Conservation (phyloP, 2,329 filamentous ascomycete species). For the Cytospora paraplurivora region DNA sequence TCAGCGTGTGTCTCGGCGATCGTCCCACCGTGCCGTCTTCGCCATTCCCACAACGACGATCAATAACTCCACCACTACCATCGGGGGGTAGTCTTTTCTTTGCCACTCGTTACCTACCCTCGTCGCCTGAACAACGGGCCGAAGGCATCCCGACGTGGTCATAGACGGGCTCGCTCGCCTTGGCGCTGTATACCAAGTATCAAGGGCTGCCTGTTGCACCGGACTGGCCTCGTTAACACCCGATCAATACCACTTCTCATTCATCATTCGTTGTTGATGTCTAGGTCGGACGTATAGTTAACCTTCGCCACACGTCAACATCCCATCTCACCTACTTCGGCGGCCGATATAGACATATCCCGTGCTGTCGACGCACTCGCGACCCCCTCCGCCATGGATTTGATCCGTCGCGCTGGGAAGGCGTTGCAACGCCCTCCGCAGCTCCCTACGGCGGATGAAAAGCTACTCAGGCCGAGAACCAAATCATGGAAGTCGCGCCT, state of each 20-base stretch:
- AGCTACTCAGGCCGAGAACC: slow-evolving; percentile 35
- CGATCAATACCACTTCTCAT: not conserved
- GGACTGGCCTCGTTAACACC: not conserved
- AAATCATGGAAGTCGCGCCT: slow-evolving; percentile 51
- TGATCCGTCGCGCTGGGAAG: slow-evolving; percentile 58
- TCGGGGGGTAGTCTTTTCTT: slow-evolving; percentile 28
- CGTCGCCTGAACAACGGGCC: not conserved
- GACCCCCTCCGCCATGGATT: slow-evolving; percentile 50
- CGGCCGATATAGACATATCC: not conserved
- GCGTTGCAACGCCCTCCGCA: slow-evolving; percentile 47
- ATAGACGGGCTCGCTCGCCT: not conserved
- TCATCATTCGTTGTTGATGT: not conserved
- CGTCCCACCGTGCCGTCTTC: slow-evolving; percentile 1
- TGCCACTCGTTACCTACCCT: slow-evolving; percentile 36
- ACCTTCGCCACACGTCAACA: slow-evolving; percentile 16
- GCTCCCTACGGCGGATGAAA: slow-evolving; percentile 56
- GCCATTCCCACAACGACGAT: slow-evolving; percentile 1
- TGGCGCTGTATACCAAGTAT: not conserved
- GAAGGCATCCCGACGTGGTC: not conserved
- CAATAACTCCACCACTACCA: not conserved
- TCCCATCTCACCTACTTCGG: not conserved
- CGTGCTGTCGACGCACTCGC: slow-evolving; percentile 2
- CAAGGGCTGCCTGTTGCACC: slow-evolving; percentile 2
- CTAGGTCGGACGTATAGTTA: slow-evolving; percentile 7
- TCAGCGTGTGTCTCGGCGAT: slow-evolving; percentile 8